Evolutionary conservation across 257 asterid genomes (phyloP), one percentile per base, ranked within the genome.

Genomic region (Salvia hispanica): DNA sequence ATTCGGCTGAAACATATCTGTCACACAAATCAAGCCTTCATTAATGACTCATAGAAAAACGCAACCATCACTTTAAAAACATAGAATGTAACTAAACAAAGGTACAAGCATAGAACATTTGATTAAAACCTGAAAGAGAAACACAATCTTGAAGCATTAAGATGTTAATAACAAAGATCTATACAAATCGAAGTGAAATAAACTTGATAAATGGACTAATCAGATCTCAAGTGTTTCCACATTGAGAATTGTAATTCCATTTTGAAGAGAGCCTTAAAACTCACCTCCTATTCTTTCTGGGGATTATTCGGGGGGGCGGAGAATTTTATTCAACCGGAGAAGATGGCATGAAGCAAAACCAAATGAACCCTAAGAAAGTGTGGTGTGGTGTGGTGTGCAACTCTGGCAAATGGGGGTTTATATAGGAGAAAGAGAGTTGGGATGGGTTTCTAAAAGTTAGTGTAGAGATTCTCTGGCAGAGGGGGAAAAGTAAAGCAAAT

Each of bases 1-100:
- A 69, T 78, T 83, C 43, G 91, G 85, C 63, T 83, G 95, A 83
- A 81, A 87, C 95, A 87, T 87, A 55, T 70, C 73, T 75, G 76
- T 9, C 33, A 61, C 4, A 44, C 16, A 70, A 44, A 40, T 31
- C 25, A 25, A 13, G 48, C 36, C 40, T 37, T 3, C n/a, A 43
- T 25, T 25, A 25, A 25, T 25, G 31, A 25, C 31, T 25, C 31
- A 25, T 25, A 25, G 3, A 28, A 37, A 14, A 15, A 37, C n/a
- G 14, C 8, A 58, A 34, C 1, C n/a, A 57, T 25, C 31, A 25
- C 31, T 25, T 25, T 0, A 25, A 25, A 25, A 25, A 25, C n/a
- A n/a, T n/a, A 25, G 31, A 25, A 21, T 50, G 48, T 10, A 28
- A 71, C 39, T 25, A 25, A 25, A 25, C 31, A 25, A 25, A 25